Conservation (phyloP, 805 yeast genomes). For the Yamadazyma kitorensis region DNA sequence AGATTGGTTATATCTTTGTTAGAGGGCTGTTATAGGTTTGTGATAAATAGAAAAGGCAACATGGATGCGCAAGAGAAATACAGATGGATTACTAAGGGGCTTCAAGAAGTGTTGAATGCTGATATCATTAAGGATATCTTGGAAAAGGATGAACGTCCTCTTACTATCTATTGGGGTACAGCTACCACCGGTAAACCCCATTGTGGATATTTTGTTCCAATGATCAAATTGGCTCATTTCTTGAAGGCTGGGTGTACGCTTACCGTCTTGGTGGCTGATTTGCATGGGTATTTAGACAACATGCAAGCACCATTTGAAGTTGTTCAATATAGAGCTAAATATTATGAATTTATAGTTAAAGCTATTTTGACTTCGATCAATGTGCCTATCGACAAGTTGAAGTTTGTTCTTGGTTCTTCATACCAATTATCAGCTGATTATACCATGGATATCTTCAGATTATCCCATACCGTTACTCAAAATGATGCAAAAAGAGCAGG, state of each 20-base stretch:
- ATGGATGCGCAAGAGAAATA: slow-evolving; percentile 55
- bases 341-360: slow-evolving; percentile 81
- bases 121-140: slow-evolving; percentile 83
- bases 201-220: slow-evolving; percentile 97
- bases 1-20: too few relatives aligned
- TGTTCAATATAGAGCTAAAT: slow-evolving; percentile 82
- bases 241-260: slow-evolving; percentile 96
- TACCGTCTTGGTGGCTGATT: slow-evolving; percentile 85
- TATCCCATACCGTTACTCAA: slow-evolving; percentile 83
- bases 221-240: slow-evolving; percentile 94
- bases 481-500: slow-evolving; percentile 99
- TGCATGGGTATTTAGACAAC: slow-evolving; percentile 95
- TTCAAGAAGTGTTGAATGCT: slow-evolving; percentile 88
- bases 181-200: slow-evolving; percentile 99
- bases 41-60: not conserved
- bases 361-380: slow-evolving; percentile 81
- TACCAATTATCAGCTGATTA: slow-evolving; percentile 78
- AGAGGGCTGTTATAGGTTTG: not conserved
- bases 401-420: slow-evolving; percentile 83
- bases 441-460: slow-evolving; percentile 84
- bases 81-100: slow-evolving; percentile 74
- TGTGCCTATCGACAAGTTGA: slow-evolving; percentile 87
- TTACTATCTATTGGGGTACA: slow-evolving; percentile 96
- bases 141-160: slow-evolving; percentile 76
- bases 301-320: slow-evolving; percentile 98